Evolutionary conservation across 2,329 filamentous ascomycete genomes (phyloP).

Genomic region (Scopulariopsis brevicaulis): DNA sequence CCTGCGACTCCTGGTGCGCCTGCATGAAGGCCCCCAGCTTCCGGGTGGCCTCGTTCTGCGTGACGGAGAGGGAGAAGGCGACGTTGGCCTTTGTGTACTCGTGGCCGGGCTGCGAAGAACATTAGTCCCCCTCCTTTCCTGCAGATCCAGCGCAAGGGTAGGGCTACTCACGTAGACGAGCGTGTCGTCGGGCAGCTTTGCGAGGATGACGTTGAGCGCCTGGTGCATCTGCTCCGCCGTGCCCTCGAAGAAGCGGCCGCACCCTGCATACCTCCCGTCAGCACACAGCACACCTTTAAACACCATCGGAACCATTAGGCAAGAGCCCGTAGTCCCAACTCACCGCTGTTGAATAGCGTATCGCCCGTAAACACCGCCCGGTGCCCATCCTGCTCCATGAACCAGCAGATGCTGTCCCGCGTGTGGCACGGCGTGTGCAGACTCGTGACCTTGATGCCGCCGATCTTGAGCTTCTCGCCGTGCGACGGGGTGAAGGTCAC

Average conservation of each 20-base stretch:
- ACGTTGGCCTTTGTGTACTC: conserved; percentile 98
- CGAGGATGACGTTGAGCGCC: conserved; percentile 79
- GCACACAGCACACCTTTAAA: not conserved
- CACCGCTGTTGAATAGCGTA: conserved; percentile 87
- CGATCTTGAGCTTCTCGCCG: conserved; percentile 70
- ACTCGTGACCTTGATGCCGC: conserved; percentile 70
- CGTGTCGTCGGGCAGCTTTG: conserved; percentile 75
- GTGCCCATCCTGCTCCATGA: conserved; percentile 65
- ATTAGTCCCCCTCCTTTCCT: not conserved
- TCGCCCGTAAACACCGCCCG: conserved; percentile 90
- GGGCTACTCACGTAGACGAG: conserved; percentile 65
- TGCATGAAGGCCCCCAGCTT: conserved; percentile 68
- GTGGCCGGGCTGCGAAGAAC: conserved; percentile 60
- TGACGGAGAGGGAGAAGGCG: conserved; percentile 70
- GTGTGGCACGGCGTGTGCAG: conserved; percentile 98
- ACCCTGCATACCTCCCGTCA: conserved; percentile 44
- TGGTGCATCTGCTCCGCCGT: conserved; percentile 83
- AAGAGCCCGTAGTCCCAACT: not conserved
- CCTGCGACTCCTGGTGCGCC: conserved; percentile 77
- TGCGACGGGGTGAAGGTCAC: conserved; percentile 70
- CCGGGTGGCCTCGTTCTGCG: conserved; percentile 64
- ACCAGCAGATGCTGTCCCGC: conserved; percentile 96
- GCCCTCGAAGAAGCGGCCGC: conserved; percentile 93
- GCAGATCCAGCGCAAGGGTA: not conserved
- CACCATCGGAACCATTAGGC: not conserved